Evolutionary conservation across 768 basidiomycete genomes (phyloP), one percentile per base, ranked within the genome.

Genomic region (Lentinus tigrinus): DNA sequence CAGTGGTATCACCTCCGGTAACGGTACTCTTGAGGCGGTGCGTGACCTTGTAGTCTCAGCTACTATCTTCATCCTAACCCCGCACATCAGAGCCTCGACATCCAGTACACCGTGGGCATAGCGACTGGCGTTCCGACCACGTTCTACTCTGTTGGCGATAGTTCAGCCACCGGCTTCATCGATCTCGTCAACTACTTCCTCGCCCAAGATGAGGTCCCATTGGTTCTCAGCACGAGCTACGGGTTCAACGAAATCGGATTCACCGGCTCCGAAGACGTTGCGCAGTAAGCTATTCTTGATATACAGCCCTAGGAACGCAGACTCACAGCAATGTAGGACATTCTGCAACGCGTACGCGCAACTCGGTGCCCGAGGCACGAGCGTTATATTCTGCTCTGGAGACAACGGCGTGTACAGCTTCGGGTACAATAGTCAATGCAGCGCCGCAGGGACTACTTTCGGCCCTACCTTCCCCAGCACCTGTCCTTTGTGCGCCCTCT

Each of bases 361-460:
- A 11, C 43, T 46, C 11, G 43, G 43, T 10, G 43, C 43, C 4
- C 19, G 19, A 3, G 43, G 43, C 2, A 46, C 43, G 43, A 23
- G 21, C 21, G 43, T 46, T 19, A 23, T 46, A 19, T 46, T 46
- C 43, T 23, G 21, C 21, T 23, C 43, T 6, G 43, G 43, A 21
- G 74, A 75, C 52, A 71, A 69, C 36, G 74, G 74, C 52, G 73
- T 73, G 43, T 69, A 66, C 16, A 73, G 73, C 17, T 62, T 63
- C 8, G 65, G 66, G 52, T 26, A 56, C 26, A 34, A 48, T 16
- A n/a, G 31, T n/a, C n/a, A 43, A 3, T 43, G 42, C 42, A 70
- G 71, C 65, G 69, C 67, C 65, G 88, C 88, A 60, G 74, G 39
- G 28, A n/a, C n/a, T n/a, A n/a, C n/a, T n/a, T 76, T 75, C 67